phyloP scores from a whole-genome alignment of 306 rosid species.

The Elaeagnus macrophylla region DNA sequence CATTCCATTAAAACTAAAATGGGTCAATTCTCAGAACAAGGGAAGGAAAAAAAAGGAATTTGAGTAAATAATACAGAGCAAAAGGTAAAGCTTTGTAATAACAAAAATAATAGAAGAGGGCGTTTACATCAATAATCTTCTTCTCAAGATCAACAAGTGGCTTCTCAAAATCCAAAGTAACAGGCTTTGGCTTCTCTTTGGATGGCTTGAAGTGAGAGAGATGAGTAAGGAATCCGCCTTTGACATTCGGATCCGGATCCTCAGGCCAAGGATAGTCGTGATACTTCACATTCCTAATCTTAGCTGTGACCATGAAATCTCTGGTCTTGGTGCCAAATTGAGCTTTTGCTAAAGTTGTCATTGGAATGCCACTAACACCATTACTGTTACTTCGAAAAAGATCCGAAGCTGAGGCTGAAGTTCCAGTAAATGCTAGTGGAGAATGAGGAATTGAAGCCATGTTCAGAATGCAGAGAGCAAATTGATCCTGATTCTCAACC shows the following conservation, averaged over 20 bases:
- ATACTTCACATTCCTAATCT: constrained; percentile 65
- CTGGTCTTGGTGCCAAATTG: constrained; percentile 39
- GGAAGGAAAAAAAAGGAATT: constrained; percentile 14
- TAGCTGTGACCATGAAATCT: constrained; percentile 48
- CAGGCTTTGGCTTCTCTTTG: constrained; percentile 61
- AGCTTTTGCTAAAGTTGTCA: constrained; percentile 53
- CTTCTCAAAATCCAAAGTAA: constrained; percentile 70
- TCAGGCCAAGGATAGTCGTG: constrained; percentile 82
- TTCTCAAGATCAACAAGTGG: constrained; percentile 68
- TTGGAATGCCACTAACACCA: constrained; percentile 56
- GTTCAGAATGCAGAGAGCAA: constrained; percentile 12
- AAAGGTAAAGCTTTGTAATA: background rate
- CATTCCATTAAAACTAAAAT: constrained; percentile 4
- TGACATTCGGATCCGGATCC: constrained; percentile 76
- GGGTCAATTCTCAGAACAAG: too few relatives aligned
- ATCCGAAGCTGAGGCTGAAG: constrained; percentile 78
- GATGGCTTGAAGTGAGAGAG: constrained; percentile 78
- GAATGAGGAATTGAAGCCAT: constrained; percentile 65
- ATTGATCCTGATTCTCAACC: constrained; percentile 24
- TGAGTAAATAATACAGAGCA: constrained; percentile 16
- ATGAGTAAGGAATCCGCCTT: constrained; percentile 61
- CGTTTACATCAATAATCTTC: constrained; percentile 72
- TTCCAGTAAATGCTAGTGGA: constrained; percentile 37
- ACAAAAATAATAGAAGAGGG: constrained; percentile 14
- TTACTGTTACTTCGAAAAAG: constrained; percentile 66